Percentiles rank a stretch among this genome's conserved stretches.
phyloP scores from a whole-genome alignment of 495 filamentous ascomycete genomes.

The Monascus purpureus region DNA sequence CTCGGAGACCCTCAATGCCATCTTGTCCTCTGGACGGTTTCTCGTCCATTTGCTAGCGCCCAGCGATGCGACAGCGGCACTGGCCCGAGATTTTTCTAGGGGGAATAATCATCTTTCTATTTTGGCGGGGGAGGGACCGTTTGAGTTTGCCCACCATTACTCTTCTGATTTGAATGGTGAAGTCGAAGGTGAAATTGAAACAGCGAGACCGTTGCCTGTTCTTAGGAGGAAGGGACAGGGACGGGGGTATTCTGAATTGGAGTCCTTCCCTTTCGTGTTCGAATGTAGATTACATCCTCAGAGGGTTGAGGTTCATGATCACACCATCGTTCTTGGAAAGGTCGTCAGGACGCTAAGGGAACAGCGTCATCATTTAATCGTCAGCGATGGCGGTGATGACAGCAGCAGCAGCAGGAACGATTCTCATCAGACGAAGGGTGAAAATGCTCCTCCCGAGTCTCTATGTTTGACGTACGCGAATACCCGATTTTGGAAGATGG shows the following conservation, averaged over 20 bases:
- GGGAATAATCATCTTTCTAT: conserved; percentile 22
- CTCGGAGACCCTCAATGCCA: conserved; percentile 54
- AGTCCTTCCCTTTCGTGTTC: conserved; percentile 26
- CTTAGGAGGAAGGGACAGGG: conserved; percentile 9
- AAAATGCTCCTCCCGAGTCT: conserved; percentile 2
- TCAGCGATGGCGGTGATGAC: too few relatives aligned
- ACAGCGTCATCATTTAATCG: not conserved
- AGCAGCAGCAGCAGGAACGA: too few relatives aligned
- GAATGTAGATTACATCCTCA: conserved; percentile 25
- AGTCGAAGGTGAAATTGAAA: not conserved
- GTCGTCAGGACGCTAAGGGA: conserved; percentile 13
- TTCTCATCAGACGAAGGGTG: not conserved
- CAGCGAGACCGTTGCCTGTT: conserved; percentile 14
- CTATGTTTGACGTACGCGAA: conserved; percentile 33
- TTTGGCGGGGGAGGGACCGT: conserved; percentile 18
- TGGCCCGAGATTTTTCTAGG: conserved; percentile 31
- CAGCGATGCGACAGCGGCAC: conserved; percentile 12
- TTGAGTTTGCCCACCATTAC: conserved; percentile 18
- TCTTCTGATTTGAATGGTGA: not conserved
- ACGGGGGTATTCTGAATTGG: not conserved
- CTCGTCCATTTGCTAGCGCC: conserved; percentile 29
- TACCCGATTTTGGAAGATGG: conserved; percentile 33
- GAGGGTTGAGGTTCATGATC: conserved; percentile 27
- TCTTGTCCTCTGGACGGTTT: conserved; percentile 33
- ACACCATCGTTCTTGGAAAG: conserved; percentile 28